Evolutionary conservation across 2,329 filamentous ascomycete genomes (phyloP).

Genomic region (Nigrospora oryzae): DNA sequence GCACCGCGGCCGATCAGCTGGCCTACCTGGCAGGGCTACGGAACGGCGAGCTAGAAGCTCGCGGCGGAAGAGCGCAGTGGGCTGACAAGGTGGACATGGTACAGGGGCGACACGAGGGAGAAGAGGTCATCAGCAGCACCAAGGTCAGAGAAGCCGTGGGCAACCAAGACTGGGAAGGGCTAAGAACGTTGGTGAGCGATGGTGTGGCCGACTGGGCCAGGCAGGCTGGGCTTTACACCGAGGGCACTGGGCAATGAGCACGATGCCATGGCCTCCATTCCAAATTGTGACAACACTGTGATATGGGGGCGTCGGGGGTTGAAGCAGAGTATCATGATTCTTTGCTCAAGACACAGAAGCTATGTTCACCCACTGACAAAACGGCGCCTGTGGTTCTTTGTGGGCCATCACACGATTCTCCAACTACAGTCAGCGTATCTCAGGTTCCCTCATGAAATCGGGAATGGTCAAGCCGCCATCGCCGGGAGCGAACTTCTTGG

Average conservation of each 20-base stretch:
- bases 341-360: no score
- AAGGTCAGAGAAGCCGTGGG: conserved; percentile 50
- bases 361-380: no score
- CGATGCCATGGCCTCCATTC: no score
- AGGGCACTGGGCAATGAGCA: not conserved
- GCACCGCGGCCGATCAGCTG: conserved; percentile 42
- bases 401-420: no score
- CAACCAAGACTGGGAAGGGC: conserved; percentile 31
- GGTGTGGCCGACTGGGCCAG: conserved; percentile 51
- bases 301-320: no score
- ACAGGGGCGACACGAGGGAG: conserved; percentile 33
- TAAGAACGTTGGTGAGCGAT: conserved; percentile 46
- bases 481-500: conserved; percentile 17
- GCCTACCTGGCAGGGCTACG: conserved; percentile 43
- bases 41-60: conserved; percentile 34
- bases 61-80: conserved; percentile 53
- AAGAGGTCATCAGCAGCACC: conserved; percentile 47
- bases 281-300: no score
- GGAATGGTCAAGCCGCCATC: conserved; percentile 26
- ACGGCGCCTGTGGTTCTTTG: no score
- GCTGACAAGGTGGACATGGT: conserved; percentile 51
- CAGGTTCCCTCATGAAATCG: conserved; percentile 31
- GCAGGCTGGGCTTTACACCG: conserved; percentile 43
- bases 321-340: no score
- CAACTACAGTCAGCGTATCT: conserved; percentile 24